A percentile compares a stretch with the other conserved stretches of the same genome.
Evolutionary conservation across 306 rosid genomes (phyloP).

Genomic region (Inga leiocalycina): DNA sequence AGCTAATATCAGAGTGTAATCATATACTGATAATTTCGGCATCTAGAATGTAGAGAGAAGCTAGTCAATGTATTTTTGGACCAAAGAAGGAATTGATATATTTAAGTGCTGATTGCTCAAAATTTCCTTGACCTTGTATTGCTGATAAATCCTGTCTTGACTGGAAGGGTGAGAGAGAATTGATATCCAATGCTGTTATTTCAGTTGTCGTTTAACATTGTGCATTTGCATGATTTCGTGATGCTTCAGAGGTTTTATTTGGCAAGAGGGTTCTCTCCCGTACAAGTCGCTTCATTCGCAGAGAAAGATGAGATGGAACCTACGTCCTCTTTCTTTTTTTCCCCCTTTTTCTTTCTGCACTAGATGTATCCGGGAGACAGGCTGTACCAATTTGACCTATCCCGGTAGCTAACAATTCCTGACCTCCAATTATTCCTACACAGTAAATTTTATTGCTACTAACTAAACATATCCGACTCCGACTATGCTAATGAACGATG

Average conservation of each 20-base stretch:
- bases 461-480: not conserved
- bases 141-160: not conserved
- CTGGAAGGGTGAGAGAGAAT: conserved; percentile 2
- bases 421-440: not conserved
- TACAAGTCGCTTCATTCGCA: not conserved
- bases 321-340: not conserved
- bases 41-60: not conserved
- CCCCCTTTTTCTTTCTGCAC: not conserved
- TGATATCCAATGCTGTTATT: not conserved
- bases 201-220: not conserved
- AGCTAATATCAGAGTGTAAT: not conserved
- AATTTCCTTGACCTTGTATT: not conserved
- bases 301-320: not conserved
- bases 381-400: not conserved
- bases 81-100: not conserved
- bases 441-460: not conserved
- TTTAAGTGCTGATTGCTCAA: conserved; percentile 1
- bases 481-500: not conserved
- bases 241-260: not conserved
- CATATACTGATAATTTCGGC: conserved; percentile 2
- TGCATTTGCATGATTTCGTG: not conserved
- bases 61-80: not conserved
- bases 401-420: not conserved
- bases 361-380: not conserved
- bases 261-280: not conserved